These are phyloP conservation scores for Amanita fuliginea DNA, from an alignment of 768 basidiomycete species.

Conservation along the genomic window DNA sequence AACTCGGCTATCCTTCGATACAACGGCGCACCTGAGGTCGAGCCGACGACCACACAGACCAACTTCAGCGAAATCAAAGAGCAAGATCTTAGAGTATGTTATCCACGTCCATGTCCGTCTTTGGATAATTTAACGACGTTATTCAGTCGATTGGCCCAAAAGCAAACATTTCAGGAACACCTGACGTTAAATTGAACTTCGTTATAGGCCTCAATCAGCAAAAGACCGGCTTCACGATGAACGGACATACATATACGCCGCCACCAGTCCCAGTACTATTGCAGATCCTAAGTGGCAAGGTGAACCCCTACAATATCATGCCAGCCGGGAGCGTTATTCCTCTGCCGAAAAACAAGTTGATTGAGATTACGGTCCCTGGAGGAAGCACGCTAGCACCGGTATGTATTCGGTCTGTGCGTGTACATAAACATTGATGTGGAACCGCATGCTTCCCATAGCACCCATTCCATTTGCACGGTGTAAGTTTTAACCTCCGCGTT, in stretches of 20 bases:
- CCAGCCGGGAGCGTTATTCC: conserved; percentile 30
- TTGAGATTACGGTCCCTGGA: conserved; percentile 38
- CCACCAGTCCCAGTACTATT: conserved; percentile 33
- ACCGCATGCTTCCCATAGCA: conserved; percentile 11
- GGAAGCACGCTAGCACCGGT: conserved; percentile 20
- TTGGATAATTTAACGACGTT: neutral
- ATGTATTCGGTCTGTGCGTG: conserved; percentile 11
- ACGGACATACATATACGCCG: conserved; percentile 22
- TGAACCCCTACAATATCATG: conserved; percentile 23
- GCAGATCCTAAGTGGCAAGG: conserved; percentile 30
- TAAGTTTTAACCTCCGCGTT: conserved; percentile 8
- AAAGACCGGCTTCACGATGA: conserved; percentile 17
- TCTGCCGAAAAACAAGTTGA: conserved; percentile 29
- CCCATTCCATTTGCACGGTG: conserved; percentile 35
- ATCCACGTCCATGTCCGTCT: conserved; percentile 5
- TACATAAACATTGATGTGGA: neutral
- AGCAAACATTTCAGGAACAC: conserved; percentile 27
- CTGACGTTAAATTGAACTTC: conserved; percentile 25
- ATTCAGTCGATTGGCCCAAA: conserved; percentile 6
- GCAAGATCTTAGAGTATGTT: neutral
- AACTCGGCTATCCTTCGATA: conserved; percentile 21
- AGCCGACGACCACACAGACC: conserved; percentile 25
- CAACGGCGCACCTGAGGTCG: conserved; percentile 15
- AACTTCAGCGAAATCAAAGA: conserved; percentile 1
- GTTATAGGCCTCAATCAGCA: conserved; percentile 17